phyloP scores from a whole-genome alignment of 2,329 filamentous ascomycete species.

The Pestalotiopsis sp. region DNA sequence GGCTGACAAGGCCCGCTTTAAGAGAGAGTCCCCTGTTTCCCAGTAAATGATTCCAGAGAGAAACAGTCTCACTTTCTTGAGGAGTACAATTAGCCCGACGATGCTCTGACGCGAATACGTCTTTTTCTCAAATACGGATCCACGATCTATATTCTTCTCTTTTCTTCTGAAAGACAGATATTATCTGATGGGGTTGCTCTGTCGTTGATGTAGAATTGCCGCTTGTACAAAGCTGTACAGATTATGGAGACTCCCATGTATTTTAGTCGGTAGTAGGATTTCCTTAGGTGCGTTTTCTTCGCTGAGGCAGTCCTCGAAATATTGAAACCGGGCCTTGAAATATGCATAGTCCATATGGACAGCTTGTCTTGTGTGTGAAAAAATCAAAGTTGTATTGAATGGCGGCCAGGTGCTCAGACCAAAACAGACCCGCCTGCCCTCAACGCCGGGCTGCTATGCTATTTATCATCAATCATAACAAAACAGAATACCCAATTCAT shows the following conservation, averaged over 20 bases:
- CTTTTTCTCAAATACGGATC: background rate
- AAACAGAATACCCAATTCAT: too few relatives aligned
- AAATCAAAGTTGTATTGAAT: background rate
- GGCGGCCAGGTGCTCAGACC: background rate
- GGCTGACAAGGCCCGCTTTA: constrained; percentile 20
- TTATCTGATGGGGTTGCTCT: background rate
- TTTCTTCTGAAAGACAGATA: background rate
- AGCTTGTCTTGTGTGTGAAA: background rate
- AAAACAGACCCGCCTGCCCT: background rate
- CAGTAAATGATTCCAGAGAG: background rate
- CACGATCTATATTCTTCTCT: background rate
- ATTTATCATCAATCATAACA: background rate
- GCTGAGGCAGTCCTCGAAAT: background rate
- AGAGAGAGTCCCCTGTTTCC: background rate
- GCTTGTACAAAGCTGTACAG: background rate
- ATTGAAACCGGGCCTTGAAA: background rate
- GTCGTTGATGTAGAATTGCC: background rate
- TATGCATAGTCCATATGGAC: background rate
- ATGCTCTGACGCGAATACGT: background rate
- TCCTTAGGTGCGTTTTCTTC: background rate
- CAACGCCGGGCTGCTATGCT: background rate
- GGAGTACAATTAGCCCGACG: background rate
- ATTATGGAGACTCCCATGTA: background rate
- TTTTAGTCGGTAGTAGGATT: background rate
- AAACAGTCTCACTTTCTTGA: background rate